Base-by-base conservation (phyloP, 768 basidiomycete genomes). In the Boletus rubroflammeus region DNA sequence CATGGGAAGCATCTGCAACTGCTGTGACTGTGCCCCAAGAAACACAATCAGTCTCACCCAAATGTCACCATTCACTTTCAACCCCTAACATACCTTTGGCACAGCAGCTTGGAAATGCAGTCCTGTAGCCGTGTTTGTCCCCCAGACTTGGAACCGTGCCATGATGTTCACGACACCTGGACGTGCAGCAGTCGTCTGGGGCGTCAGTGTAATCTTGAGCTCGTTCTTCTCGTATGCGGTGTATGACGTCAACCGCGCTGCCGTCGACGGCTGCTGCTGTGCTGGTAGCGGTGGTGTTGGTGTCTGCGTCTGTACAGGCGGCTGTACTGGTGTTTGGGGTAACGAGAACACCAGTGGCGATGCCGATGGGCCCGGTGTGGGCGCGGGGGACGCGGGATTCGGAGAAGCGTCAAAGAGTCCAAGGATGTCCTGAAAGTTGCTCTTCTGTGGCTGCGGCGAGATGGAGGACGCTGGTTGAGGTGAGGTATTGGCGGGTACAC, bases 1-100 rank as follows among this genome's bases (percentile, higher is more conserved):
- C 89, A 98, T 98, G 6, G 96, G 93, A 53, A 93, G 78, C 96
- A 99, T 99, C 70, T 98, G 95, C 52, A 99, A 71, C 68, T 97
- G 94, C 73, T 97, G 95, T 0, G 94, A 90, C 93, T 98, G 65
- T 3, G 3, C 10, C 25, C 53, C 53, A 42, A 43, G 6, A 31
- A n/a, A n/a, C 39, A 15, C 26, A 3, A 7, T 58, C 32, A 61
- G 32, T 26, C 28, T 26, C 23, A 23, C 34, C 14, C 21, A 21
- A 15, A 15, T 8, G 19, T 35, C 36, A 19, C 19, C 34, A 5
- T n/a, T 29, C 21, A 26, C 11, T 17, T 34, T 17, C 25, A 17
- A 11, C 28, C 32, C 11, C 7, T 23, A 19, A 50, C 69, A 54
- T 56, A 93, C 94, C 81, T 93, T 96, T 4, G 96, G 96, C 8